Conservation (phyloP, 257 asterid genomes). For the Rubia yunnanensis region DNA sequence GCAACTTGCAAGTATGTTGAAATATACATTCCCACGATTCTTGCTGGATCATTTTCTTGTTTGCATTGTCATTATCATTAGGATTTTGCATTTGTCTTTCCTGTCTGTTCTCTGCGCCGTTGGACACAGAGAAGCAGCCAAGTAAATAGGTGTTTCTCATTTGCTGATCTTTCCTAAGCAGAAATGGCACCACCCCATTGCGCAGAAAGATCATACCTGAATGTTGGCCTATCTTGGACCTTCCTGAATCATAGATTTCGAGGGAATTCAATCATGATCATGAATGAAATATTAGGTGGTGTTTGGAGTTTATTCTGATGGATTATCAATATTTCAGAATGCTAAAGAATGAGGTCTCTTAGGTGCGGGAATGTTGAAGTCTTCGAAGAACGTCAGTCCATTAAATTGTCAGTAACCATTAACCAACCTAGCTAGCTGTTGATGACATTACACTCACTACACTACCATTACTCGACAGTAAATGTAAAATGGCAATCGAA, state of each 20-base stretch:
- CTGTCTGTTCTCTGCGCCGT: not conserved
- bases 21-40: not conserved
- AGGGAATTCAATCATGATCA: not conserved
- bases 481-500: too few relatives aligned
- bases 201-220: not conserved
- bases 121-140: constrained; percentile 4
- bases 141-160: not conserved
- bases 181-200: not conserved
- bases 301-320: not conserved
- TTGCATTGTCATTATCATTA: not conserved
- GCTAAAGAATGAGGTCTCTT: not conserved
- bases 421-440: not conserved
- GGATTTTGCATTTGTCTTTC: not conserved
- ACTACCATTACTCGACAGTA: too few relatives aligned
- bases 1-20: not conserved
- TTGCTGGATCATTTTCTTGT: not conserved
- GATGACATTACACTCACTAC: not conserved
- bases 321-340: not conserved
- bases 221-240: not conserved
- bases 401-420: not conserved
- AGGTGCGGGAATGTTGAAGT: not conserved
- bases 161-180: not conserved
- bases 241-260: not conserved
- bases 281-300: not conserved
- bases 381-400: not conserved